Evolutionary conservation across 208 protist genomes (phyloP).

Genomic region (Leishmania martiniquensis): DNA sequence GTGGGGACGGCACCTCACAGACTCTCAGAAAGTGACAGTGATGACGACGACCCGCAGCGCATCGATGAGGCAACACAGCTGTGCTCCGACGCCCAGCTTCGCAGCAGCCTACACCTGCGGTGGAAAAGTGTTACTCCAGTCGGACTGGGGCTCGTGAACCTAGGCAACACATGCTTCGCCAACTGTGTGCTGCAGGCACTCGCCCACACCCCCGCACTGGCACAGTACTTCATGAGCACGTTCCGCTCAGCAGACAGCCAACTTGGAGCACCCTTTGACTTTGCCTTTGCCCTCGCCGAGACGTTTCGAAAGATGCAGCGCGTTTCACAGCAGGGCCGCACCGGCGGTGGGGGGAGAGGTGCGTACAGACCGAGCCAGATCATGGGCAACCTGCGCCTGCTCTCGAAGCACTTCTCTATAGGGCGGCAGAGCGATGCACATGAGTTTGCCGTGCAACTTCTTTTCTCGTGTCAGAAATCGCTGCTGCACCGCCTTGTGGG

Average conservation of each 20-base stretch:
- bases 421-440: conserved; percentile 92
- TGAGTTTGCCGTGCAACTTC: conserved; percentile 88
- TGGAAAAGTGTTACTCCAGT: conserved; percentile 60
- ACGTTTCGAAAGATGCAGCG: conserved; percentile 72
- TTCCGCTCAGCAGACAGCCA: conserved; percentile 62
- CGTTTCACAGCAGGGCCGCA: background rate
- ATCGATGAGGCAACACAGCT: conserved; percentile 49
- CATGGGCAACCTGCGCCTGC: conserved; percentile 56
- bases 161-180: conserved; percentile 93
- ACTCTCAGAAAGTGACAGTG: conserved; percentile 13
- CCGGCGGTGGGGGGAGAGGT: conserved; percentile 21
- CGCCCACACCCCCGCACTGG: conserved; percentile 81
- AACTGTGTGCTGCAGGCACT: conserved; percentile 91
- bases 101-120: conserved; percentile 58
- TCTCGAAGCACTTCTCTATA: conserved; percentile 78
- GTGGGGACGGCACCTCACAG: conserved; percentile 3
- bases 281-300: conserved; percentile 82
- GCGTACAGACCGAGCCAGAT: conserved; percentile 64
- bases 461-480: conserved; percentile 79
- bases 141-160: conserved; percentile 79
- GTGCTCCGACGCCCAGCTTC: conserved; percentile 59
- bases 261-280: conserved; percentile 78
- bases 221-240: conserved; percentile 78
- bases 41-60: conserved; percentile 74
- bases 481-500: conserved; percentile 81